These are phyloP conservation scores for Pseudopyrenochaeta lycopersici DNA, from an alignment of 2,329 filamentous ascomycete species.

Conservation along the genomic window DNA sequence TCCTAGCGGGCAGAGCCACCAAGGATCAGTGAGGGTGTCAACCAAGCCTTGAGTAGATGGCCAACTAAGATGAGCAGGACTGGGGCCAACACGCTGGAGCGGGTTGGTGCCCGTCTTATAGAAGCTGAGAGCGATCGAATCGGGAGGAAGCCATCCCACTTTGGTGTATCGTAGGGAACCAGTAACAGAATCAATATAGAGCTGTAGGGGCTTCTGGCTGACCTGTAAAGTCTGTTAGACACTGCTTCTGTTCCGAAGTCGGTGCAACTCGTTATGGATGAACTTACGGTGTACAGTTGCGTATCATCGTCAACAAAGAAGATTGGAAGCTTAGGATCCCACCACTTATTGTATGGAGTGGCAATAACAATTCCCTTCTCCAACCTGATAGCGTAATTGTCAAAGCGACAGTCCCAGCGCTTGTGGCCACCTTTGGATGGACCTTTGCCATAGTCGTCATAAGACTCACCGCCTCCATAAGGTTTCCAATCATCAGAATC, in stretches of 20 bases:
- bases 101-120: conserved; percentile 41
- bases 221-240: conserved; percentile 23
- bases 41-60: conserved; percentile 30
- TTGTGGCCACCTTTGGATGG: too few relatives aligned
- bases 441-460: too few relatives aligned
- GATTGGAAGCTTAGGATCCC: conserved; percentile 32
- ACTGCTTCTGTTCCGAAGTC: neutral
- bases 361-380: conserved; percentile 37
- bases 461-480: too few relatives aligned
- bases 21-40: conserved; percentile 16
- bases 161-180: conserved; percentile 35
- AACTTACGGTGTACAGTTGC: conserved; percentile 38
- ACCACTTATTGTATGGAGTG: conserved; percentile 41
- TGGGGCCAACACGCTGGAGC: conserved; percentile 26
- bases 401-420: conserved; percentile 20
- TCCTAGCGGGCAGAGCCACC: conserved; percentile 29
- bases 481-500: too few relatives aligned
- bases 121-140: conserved; percentile 33
- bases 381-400: conserved; percentile 32
- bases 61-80: conserved; percentile 38
- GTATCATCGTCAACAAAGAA: conserved; percentile 42
- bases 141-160: conserved; percentile 33
- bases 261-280: too few relatives aligned
- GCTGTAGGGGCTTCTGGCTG: conserved; percentile 38
- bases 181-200: conserved; percentile 32